Percentiles rank a stretch among this genome's conserved stretches.
Evolutionary conservation across 2,329 filamentous ascomycete genomes (phyloP).

Genomic region (Exophiala dermatitidis): DNA sequence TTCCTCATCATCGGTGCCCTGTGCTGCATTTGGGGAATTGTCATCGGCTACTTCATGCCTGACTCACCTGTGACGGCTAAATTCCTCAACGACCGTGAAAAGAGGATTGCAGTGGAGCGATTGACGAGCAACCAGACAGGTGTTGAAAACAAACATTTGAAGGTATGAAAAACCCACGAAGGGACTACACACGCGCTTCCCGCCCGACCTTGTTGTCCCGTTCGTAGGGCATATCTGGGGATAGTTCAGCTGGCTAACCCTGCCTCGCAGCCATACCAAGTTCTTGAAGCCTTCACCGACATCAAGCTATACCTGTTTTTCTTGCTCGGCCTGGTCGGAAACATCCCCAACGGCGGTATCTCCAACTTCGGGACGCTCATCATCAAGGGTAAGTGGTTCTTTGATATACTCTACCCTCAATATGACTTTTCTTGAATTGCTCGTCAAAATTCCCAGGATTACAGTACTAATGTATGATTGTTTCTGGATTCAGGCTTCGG

Average conservation of each 20-base stretch:
- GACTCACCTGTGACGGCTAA: slow-evolving; percentile 51
- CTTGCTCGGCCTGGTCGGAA: slow-evolving; percentile 44
- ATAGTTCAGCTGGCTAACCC: background rate
- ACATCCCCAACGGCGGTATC: slow-evolving; percentile 51
- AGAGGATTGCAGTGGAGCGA: slow-evolving; percentile 49
- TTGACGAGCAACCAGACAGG: slow-evolving; percentile 53
- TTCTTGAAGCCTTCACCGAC: slow-evolving; percentile 51
- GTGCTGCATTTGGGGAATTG: slow-evolving; percentile 53
- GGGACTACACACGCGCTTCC: too few species aligned
- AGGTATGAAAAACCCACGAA: slow-evolving; percentile 26
- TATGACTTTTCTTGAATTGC: too few species aligned
- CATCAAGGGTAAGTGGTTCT: slow-evolving; percentile 33
- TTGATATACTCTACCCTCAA: background rate
- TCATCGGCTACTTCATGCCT: slow-evolving; percentile 51
- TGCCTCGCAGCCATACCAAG: slow-evolving; percentile 40
- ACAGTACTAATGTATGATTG: background rate
- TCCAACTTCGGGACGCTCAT: slow-evolving; percentile 54
- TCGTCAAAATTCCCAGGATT: too few species aligned
- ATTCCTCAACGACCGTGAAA: slow-evolving; percentile 46
- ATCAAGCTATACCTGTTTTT: slow-evolving; percentile 55
- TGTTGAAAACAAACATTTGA: slow-evolving; percentile 51
- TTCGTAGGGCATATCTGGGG: too few species aligned
- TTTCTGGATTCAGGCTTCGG: slow-evolving; percentile 38
- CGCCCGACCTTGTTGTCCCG: too few species aligned
- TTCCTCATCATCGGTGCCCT: slow-evolving; percentile 58